These are phyloP conservation scores for Xerocomus potaroensis DNA, from an alignment of 768 basidiomycete species.

Conservation along the genomic window DNA sequence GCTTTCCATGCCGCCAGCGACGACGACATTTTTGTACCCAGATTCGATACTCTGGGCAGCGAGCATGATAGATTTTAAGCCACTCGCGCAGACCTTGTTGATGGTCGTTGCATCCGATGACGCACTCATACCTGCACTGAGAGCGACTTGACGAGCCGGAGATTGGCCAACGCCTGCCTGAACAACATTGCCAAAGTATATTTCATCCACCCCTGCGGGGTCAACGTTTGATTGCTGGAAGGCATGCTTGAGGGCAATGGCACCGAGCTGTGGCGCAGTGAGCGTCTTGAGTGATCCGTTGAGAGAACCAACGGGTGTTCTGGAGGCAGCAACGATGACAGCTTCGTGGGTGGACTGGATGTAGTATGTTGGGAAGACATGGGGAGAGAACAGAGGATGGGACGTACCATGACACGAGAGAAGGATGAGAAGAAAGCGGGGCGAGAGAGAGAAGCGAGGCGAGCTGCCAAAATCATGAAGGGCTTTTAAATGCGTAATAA, in stretches of 20 bases:
- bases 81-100: constrained; percentile 99
- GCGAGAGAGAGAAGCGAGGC: constrained; percentile 36
- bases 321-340: constrained; percentile 89
- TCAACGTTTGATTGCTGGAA: constrained; percentile 75
- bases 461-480: constrained; percentile 41
- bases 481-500: constrained; percentile 15
- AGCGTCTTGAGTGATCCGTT: constrained; percentile 85
- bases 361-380: not conserved
- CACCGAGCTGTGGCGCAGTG: constrained; percentile 89
- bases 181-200: constrained; percentile 97
- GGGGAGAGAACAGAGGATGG: not conserved
- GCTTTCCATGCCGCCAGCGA: constrained; percentile 98
- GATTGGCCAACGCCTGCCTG: constrained; percentile 97
- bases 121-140: constrained; percentile 77
- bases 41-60: constrained; percentile 87
- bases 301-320: constrained; percentile 92
- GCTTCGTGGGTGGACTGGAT: constrained; percentile 62
- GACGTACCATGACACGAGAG: constrained; percentile 50
- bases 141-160: constrained; percentile 97
- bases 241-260: constrained; percentile 86
- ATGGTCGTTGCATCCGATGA: constrained; percentile 96
- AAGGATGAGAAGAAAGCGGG: constrained; percentile 34
- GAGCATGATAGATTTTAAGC: constrained; percentile 93
- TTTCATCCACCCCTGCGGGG: constrained; percentile 83
- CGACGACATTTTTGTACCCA: constrained; percentile 82